Evolutionary conservation across 1,284 basidiomycete genomes (phyloP).

Genomic region (Malassezia furfur): DNA sequence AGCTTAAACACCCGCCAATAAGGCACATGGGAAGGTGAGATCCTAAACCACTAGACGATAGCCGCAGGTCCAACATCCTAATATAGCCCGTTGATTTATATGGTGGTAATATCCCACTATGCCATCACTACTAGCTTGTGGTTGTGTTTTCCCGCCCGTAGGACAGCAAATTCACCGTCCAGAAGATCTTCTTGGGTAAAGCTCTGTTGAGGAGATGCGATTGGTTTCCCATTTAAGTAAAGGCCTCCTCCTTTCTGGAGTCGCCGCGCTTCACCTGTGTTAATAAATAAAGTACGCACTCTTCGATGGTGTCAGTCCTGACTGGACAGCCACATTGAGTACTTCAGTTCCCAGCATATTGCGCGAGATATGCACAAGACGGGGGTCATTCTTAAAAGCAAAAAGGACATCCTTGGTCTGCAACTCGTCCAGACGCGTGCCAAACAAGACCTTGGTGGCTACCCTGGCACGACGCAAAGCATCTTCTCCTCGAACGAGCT

Average conservation of each 20-base stretch:
- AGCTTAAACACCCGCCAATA: slow-evolving; percentile 9
- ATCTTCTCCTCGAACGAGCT: slow-evolving; percentile 54
- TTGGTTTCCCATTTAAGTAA: slow-evolving; percentile 13
- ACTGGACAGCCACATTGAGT: background rate
- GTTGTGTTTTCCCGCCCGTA: slow-evolving; percentile 16
- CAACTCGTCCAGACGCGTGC: slow-evolving; percentile 52
- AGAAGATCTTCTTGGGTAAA: slow-evolving; percentile 1
- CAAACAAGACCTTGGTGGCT: slow-evolving; percentile 59
- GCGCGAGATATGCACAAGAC: slow-evolving; percentile 8
- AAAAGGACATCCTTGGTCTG: slow-evolving; percentile 53
- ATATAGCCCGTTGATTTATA: background rate
- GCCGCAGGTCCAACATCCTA: background rate
- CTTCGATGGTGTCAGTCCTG: slow-evolving; percentile 9
- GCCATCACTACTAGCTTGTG: slow-evolving; percentile 5
- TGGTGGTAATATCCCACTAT: background rate
- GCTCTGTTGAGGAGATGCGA: slow-evolving; percentile 1
- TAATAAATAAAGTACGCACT: slow-evolving; percentile 10
- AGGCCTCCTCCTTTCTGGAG: slow-evolving; percentile 16
- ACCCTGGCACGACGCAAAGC: slow-evolving; percentile 56
- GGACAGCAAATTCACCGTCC: slow-evolving; percentile 9
- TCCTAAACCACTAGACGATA: slow-evolving; percentile 24
- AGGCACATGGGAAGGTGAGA: slow-evolving; percentile 21
- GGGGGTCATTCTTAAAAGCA: slow-evolving; percentile 58
- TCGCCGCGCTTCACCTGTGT: slow-evolving; percentile 15
- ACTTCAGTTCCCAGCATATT: slow-evolving; percentile 1